Evolutionary conservation across 176 grass and related monocot genomes (phyloP), one percentile per base, ranked within the genome.

Genomic region (Luzula sylvatica): DNA sequence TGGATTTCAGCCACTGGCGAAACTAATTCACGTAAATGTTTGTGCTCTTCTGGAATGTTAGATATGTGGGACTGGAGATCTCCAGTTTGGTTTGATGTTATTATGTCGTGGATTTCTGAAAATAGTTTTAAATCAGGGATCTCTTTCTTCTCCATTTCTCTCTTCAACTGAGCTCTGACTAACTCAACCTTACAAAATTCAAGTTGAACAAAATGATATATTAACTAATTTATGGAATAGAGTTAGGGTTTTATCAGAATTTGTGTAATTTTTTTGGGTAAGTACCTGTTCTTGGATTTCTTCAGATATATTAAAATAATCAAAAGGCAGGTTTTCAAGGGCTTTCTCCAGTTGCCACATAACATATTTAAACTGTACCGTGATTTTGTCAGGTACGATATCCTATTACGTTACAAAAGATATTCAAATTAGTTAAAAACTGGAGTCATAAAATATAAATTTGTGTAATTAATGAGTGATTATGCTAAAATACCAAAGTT

Each of bases 241-340:
- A 53, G 58, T 50, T 2, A 61, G 26, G 18, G 7, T 3, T 5
- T 56, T 42, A 52, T 15, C 46, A 50, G 14, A 15, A 38, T 42
- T 20, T 23, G 52, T 15, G 21, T 16, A 43, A 22, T 8, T 70
- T 53, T 72, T 61, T 22, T 53, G 28, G 12, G 40, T 23, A 30
- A 28, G 45, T 83, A 98, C 92, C 81, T 90, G 85, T 77, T 98
- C 92, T 82, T 98, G 92, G 65, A 98, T 82, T 90, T 98, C 92
- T 77, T 98, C 85, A 42, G 85, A 90, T 68, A 98, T 90, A 62
- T 57, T 38, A 67, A 98, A 83, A 61, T 74, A 80, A 64, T 69
- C 74, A 61, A 76, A 81, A 15, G 85, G 75, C 15, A 90, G 51
- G 25, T 80, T 75, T 42, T 26, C 53, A 71, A 98, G 75, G 68